phyloP scores from a whole-genome alignment of 202 grass and related monocot species.

The Zizania palustris region DNA sequence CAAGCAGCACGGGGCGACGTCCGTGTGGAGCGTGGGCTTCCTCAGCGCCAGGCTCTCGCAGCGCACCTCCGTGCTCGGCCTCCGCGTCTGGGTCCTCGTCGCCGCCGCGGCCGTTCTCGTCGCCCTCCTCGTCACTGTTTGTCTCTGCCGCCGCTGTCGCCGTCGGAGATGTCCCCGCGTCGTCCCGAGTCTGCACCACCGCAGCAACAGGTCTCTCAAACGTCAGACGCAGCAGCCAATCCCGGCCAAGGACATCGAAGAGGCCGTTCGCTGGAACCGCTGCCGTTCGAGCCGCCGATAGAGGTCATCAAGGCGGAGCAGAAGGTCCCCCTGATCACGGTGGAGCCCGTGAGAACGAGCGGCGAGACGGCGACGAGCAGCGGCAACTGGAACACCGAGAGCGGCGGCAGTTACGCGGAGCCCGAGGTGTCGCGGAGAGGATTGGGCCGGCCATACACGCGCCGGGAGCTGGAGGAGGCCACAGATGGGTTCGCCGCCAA shows the following conservation, averaged over 20 bases:
- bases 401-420: conserved; percentile 14
- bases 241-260: conserved; percentile 42
- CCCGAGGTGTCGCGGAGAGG: conserved; percentile 63
- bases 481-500: conserved; percentile 52
- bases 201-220: conserved; percentile 42
- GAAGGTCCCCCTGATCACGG: conserved; percentile 46
- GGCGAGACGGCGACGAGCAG: conserved; percentile 23
- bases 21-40: conserved; percentile 52
- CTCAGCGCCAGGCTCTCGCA: conserved; percentile 61
- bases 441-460: conserved; percentile 72
- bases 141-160: conserved; percentile 60
- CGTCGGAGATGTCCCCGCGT: conserved; percentile 24
- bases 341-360: conserved; percentile 17
- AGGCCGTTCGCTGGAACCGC: conserved; percentile 51
- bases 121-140: conserved; percentile 50
- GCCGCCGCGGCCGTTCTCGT: conserved; percentile 52
- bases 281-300: conserved; percentile 46
- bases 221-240: conserved; percentile 37
- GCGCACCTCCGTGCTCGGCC: conserved; percentile 75
- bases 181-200: neutral
- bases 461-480: conserved; percentile 70
- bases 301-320: conserved; percentile 64
- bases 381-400: conserved; percentile 15
- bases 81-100: conserved; percentile 65
- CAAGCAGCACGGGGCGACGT: conserved; percentile 7